phyloP scores from a whole-genome alignment of 2,329 filamentous ascomycete genomes.

The Exophiala dermatitidis region DNA sequence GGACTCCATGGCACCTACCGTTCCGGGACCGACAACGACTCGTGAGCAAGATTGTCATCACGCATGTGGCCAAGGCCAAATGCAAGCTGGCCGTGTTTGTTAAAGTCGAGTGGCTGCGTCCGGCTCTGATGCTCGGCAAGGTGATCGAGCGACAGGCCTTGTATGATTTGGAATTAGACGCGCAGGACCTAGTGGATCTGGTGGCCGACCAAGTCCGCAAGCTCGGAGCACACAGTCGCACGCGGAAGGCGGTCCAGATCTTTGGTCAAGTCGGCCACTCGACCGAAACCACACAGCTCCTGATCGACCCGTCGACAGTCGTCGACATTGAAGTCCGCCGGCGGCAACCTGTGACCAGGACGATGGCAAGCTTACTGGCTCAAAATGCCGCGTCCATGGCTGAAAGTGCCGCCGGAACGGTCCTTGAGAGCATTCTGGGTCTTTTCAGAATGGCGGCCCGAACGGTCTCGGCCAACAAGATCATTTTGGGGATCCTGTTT shows the following conservation, averaged over 20 bases:
- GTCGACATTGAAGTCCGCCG: conserved; percentile 48
- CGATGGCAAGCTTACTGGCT: conserved; percentile 60
- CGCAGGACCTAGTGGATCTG: conserved; percentile 45
- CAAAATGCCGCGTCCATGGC: conserved; percentile 66
- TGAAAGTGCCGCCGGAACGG: conserved; percentile 65
- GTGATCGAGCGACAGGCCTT: conserved; percentile 60
- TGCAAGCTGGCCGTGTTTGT: conserved; percentile 86
- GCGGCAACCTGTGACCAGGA: conserved; percentile 36
- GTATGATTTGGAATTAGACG: conserved; percentile 54
- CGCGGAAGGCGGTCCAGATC: conserved; percentile 43
- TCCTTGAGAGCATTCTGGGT: conserved; percentile 71
- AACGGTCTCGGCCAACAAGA: conserved; percentile 62
- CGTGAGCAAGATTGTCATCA: conserved; percentile 86
- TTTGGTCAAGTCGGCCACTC: conserved; percentile 44
- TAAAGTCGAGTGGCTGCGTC: conserved; percentile 76
- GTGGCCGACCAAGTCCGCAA: conserved; percentile 43
- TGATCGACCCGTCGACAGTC: conserved; percentile 33
- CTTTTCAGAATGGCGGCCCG: conserved; percentile 59
- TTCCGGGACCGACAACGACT: conserved; percentile 71
- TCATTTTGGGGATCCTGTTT: conserved; percentile 63
- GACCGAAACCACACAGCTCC: conserved; percentile 43
- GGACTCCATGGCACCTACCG: conserved; percentile 75
- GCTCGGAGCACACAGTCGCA: conserved; percentile 41
- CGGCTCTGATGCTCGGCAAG: conserved; percentile 41
- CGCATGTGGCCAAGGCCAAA: conserved; percentile 82